Percentiles rank a stretch among this genome's conserved stretches.
Evolutionary conservation across 2,329 filamentous ascomycete species (phyloP).

Genomic region (Chaetomium strumarium): DNA sequence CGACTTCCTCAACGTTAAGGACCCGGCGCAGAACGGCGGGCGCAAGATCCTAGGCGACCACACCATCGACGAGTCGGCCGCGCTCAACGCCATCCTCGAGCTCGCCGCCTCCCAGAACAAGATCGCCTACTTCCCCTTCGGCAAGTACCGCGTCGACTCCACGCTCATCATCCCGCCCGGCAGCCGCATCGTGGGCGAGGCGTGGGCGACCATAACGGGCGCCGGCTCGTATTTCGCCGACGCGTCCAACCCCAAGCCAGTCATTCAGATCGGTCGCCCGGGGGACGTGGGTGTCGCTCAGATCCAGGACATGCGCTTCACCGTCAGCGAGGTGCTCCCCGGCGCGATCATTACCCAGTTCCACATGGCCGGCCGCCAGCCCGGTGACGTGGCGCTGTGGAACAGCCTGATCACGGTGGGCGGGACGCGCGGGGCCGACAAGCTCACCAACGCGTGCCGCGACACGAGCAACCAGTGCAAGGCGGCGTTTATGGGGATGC

Average conservation of each 20-base stretch:
- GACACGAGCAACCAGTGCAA: slow-evolving; percentile 35
- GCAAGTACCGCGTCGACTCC: slow-evolving; percentile 46
- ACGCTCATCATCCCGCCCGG: slow-evolving; percentile 46
- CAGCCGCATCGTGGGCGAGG: slow-evolving; percentile 48
- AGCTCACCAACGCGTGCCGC: slow-evolving; percentile 27
- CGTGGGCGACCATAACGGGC: slow-evolving; percentile 47
- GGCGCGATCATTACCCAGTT: slow-evolving; percentile 55
- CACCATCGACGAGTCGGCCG: slow-evolving; percentile 33
- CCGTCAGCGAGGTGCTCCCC: slow-evolving; percentile 52
- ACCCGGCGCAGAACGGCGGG: slow-evolving; percentile 35
- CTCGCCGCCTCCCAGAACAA: slow-evolving; percentile 34
- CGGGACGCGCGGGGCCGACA: slow-evolving; percentile 31
- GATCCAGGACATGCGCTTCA: slow-evolving; percentile 60
- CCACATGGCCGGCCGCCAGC: slow-evolving; percentile 31
- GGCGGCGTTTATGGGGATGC: slow-evolving; percentile 42
- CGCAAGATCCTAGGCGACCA: slow-evolving; percentile 34
- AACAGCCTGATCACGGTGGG: slow-evolving; percentile 35
- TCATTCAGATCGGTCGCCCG: slow-evolving; percentile 51
- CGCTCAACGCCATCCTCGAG: slow-evolving; percentile 35
- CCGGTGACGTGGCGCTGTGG: slow-evolving; percentile 44
- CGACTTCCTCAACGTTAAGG: slow-evolving; percentile 39
- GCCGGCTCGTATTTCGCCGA: slow-evolving; percentile 46
- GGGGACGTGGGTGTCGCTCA: slow-evolving; percentile 57
- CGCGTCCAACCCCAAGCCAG: slow-evolving; percentile 46
- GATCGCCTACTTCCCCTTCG: slow-evolving; percentile 51